Evolutionary conservation across 2,329 filamentous ascomycete species (phyloP).

Genomic region (Passalora sequoiae): DNA sequence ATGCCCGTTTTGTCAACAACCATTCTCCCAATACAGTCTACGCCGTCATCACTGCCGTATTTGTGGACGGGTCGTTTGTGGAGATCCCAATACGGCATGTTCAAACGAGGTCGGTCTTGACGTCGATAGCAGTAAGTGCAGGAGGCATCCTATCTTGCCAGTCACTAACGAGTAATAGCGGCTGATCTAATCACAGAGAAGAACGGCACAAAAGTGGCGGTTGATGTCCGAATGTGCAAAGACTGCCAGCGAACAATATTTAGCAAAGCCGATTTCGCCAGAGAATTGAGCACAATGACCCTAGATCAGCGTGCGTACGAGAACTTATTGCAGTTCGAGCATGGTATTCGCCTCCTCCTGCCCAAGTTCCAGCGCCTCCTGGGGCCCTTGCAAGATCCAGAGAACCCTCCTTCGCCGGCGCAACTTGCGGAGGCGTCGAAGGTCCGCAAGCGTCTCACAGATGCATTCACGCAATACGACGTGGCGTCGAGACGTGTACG

Average conservation of each 20-base stretch:
- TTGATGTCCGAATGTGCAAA: conserved; percentile 88
- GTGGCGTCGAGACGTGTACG: conserved; percentile 73
- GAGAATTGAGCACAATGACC: conserved; percentile 62
- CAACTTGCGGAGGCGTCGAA: conserved; percentile 83
- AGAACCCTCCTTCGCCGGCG: conserved; percentile 57
- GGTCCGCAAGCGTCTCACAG: conserved; percentile 81
- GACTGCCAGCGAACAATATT: conserved; percentile 74
- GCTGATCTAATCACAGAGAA: conserved; percentile 37
- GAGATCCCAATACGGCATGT: conserved; percentile 76
- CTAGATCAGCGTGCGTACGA: conserved; percentile 75
- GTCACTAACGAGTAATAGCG: conserved; percentile 29
- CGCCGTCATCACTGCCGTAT: conserved; percentile 90
- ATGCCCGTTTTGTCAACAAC: conserved; percentile 93
- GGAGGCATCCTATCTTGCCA: conserved; percentile 9
- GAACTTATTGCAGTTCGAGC: conserved; percentile 79
- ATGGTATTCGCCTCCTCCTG: conserved; percentile 74
- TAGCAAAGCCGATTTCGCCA: conserved; percentile 69
- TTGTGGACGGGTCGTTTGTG: conserved; percentile 89
- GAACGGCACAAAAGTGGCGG: conserved; percentile 52
- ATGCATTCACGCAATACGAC: conserved; percentile 85
- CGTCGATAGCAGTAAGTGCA: conserved; percentile 57
- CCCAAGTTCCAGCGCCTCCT: conserved; percentile 80
- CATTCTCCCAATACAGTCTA: conserved; percentile 90
- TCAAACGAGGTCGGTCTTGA: conserved; percentile 79
- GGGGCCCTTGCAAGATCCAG: conserved; percentile 65